These are phyloP conservation scores for Wickerhamomyces bovis DNA, from an alignment of 805 yeast genomes.

Conservation along the genomic window DNA sequence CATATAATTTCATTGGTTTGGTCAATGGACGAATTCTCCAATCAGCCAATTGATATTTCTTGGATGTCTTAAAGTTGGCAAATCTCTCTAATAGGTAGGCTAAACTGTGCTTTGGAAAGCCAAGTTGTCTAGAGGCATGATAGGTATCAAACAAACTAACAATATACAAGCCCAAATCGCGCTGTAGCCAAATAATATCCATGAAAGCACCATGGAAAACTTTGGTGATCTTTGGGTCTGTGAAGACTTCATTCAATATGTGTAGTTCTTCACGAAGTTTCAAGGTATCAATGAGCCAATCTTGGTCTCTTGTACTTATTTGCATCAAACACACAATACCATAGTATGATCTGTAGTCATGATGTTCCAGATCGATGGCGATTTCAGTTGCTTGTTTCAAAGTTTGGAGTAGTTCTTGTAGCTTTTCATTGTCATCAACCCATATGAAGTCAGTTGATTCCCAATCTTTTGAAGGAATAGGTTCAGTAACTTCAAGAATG, in stretches of 20 bases:
- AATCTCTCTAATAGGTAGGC: slow-evolving; percentile 77
- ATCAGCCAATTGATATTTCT: slow-evolving; percentile 92
- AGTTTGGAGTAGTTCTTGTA: slow-evolving; percentile 49
- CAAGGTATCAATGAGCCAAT: slow-evolving; percentile 84
- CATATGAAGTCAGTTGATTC: slow-evolving; percentile 55
- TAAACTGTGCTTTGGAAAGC: slow-evolving; percentile 74
- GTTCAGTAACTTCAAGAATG: slow-evolving; percentile 40
- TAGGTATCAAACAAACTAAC: slow-evolving; percentile 90
- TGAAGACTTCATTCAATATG: slow-evolving; percentile 63
- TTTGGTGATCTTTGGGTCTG: slow-evolving; percentile 76
- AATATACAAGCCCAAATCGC: slow-evolving; percentile 87
- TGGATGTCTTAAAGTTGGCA: slow-evolving; percentile 82
- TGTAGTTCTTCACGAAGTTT: slow-evolving; percentile 67
- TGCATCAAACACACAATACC: slow-evolving; percentile 95
- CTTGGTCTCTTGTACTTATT: slow-evolving; percentile 72
- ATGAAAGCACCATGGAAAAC: slow-evolving; percentile 94
- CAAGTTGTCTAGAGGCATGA: slow-evolving; percentile 79
- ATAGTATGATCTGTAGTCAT: slow-evolving; percentile 81
- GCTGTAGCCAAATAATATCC: slow-evolving; percentile 96
- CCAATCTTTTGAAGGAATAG: slow-evolving; percentile 58
- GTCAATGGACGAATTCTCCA: slow-evolving; percentile 91
- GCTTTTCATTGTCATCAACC: slow-evolving; percentile 55
- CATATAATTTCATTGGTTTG: slow-evolving; percentile 71
- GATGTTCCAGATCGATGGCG: slow-evolving; percentile 96
- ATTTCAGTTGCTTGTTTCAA: slow-evolving; percentile 51